Percentiles rank a stretch among this genome's conserved stretches.
Evolutionary conservation across 2,329 filamentous ascomycete species (phyloP).

Genomic region (Nemania bipapillata): DNA sequence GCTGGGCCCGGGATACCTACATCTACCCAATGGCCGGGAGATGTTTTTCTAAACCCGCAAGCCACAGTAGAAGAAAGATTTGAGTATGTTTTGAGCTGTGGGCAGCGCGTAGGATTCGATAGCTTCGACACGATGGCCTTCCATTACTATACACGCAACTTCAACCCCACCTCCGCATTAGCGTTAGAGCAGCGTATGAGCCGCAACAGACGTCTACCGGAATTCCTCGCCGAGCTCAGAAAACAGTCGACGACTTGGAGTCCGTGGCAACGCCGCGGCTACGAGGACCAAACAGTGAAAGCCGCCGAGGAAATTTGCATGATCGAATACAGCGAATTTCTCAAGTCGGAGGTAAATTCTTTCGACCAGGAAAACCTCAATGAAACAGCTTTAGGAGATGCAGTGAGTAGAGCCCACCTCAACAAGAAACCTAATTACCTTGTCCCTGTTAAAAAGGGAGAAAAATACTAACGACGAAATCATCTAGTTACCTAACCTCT

Average conservation of each 20-base stretch:
- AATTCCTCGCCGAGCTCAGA: constrained; percentile 25
- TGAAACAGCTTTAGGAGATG: constrained; percentile 11
- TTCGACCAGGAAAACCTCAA: not conserved
- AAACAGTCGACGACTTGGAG: constrained; percentile 26
- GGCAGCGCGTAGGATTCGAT: constrained; percentile 25
- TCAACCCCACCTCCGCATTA: constrained; percentile 18
- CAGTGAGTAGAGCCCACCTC: constrained; percentile 19
- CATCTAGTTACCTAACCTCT: constrained; percentile 27
- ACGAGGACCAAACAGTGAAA: constrained; percentile 22
- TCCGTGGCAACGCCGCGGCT: constrained; percentile 21
- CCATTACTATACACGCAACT: constrained; percentile 27
- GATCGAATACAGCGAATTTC: constrained; percentile 15
- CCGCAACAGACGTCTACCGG: constrained; percentile 19
- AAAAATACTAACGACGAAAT: constrained; percentile 5
- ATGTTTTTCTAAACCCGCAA: constrained; percentile 1
- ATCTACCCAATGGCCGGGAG: constrained; percentile 11
- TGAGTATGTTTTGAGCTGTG: constrained; percentile 24
- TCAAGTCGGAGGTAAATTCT: not conserved
- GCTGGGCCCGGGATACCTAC: not conserved
- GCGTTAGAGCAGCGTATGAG: constrained; percentile 22
- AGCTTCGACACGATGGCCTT: constrained; percentile 28
- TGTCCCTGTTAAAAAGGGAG: no score
- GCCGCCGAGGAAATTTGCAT: constrained; percentile 22
- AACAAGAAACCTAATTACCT: not conserved
- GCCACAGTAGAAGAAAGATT: constrained; percentile 24